Percentiles rank a stretch among this genome's conserved stretches.
Evolutionary conservation across 805 yeast genomes (phyloP).

Genomic region (Myxozyma mucilagina): DNA sequence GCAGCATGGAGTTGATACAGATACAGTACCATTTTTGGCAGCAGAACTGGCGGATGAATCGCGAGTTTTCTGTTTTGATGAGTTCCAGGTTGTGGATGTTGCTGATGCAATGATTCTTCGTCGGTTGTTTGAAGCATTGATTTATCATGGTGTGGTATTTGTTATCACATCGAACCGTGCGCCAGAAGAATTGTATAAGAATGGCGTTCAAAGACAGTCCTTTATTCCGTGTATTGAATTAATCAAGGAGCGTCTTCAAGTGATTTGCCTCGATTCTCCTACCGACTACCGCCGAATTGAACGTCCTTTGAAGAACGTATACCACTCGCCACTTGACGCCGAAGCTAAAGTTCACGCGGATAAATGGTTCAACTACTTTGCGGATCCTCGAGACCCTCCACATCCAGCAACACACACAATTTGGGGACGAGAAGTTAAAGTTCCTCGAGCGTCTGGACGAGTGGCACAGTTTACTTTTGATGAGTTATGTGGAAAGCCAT

Average conservation of each 20-base stretch:
- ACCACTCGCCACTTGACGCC: slow-evolving; percentile 65
- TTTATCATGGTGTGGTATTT: slow-evolving; percentile 75
- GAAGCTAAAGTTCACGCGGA: slow-evolving; percentile 63
- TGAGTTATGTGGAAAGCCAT: slow-evolving; percentile 80
- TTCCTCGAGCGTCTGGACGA: slow-evolving; percentile 72
- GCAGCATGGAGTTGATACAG: slow-evolving; percentile 69
- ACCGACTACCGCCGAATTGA: slow-evolving; percentile 91
- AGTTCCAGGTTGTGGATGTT: slow-evolving; percentile 96
- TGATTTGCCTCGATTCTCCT: slow-evolving; percentile 80
- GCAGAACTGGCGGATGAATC: slow-evolving; percentile 75
- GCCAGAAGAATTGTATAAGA: slow-evolving; percentile 88
- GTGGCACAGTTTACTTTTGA: slow-evolving; percentile 90
- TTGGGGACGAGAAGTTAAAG: slow-evolving; percentile 83
- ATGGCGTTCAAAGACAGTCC: slow-evolving; percentile 89
- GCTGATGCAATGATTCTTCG: slow-evolving; percentile 97
- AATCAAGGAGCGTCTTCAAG: slow-evolving; percentile 70
- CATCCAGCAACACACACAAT: slow-evolving; percentile 49
- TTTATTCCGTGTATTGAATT: slow-evolving; percentile 89
- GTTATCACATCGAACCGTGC: slow-evolving; percentile 95
- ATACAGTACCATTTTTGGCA: slow-evolving; percentile 81
- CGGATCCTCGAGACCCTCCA: slow-evolving; percentile 46
- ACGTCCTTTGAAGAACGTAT: slow-evolving; percentile 77
- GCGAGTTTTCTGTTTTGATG: slow-evolving; percentile 89
- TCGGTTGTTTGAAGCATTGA: slow-evolving; percentile 60
- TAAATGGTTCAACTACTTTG: slow-evolving; percentile 77